Evolutionary conservation across 2,329 filamentous ascomycete species (phyloP).

Genomic region (Colletotrichum lindemuthianum): DNA sequence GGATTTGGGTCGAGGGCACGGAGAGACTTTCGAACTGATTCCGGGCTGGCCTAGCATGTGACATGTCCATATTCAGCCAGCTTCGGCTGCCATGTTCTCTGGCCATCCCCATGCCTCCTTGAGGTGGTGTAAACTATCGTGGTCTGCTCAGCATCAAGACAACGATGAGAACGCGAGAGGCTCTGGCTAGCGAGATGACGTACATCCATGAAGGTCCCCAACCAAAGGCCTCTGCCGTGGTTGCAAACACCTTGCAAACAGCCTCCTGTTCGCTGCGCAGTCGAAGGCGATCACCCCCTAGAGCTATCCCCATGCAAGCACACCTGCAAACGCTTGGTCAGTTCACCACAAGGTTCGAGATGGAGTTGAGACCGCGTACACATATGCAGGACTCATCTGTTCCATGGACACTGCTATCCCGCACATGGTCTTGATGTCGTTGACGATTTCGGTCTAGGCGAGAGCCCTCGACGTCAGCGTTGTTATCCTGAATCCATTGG

Average conservation of each 20-base stretch:
- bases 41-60: background rate
- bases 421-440: slow-evolving; percentile 15
- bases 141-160: too few relatives aligned
- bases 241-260: slow-evolving; percentile 46
- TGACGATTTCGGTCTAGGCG: slow-evolving; percentile 4
- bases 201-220: slow-evolving; percentile 17
- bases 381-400: slow-evolving; percentile 1
- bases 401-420: slow-evolving; percentile 15
- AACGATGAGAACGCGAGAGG: background rate
- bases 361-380: background rate
- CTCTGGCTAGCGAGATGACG: background rate
- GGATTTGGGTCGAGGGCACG: fast-evolving
- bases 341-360: too few relatives aligned
- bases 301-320: slow-evolving; percentile 42
- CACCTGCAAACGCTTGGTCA: slow-evolving; percentile 31
- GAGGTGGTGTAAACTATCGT: slow-evolving; percentile 10
- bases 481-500: too few relatives aligned
- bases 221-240: slow-evolving; percentile 36
- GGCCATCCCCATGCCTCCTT: slow-evolving; percentile 19
- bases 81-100: background rate
- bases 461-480: background rate
- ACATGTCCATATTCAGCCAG: background rate
- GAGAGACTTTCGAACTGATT: background rate
- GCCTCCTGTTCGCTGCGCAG: slow-evolving; percentile 48
- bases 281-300: slow-evolving; percentile 50